Evolutionary conservation across 306 rosid species (phyloP).

Genomic region (Luffa acutangula): DNA sequence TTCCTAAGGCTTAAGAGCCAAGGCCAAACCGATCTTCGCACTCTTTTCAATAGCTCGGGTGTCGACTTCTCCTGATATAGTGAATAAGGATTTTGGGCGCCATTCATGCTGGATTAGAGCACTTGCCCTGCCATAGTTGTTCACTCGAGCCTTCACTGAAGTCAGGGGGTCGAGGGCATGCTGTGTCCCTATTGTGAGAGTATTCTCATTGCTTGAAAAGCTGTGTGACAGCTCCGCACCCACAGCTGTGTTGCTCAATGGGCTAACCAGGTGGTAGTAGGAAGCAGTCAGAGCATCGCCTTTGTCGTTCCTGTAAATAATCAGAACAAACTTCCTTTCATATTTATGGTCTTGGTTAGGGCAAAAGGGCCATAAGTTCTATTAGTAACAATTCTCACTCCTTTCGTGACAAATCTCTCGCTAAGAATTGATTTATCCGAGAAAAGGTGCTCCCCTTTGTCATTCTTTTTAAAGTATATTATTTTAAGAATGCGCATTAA

Average conservation of each 20-base stretch:
- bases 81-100: constrained; percentile 69
- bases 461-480: not conserved
- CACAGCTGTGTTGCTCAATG: constrained; percentile 73
- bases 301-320: constrained; percentile 55
- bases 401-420: not conserved
- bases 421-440: not conserved
- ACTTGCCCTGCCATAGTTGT: constrained; percentile 69
- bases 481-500: not conserved
- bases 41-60: constrained; percentile 72
- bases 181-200: constrained; percentile 68
- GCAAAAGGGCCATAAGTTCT: not conserved
- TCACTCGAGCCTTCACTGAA: constrained; percentile 71
- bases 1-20: constrained; percentile 69
- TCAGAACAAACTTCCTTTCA: not conserved
- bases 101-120: constrained; percentile 86
- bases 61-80: constrained; percentile 82
- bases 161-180: constrained; percentile 86
- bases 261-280: constrained; percentile 71
- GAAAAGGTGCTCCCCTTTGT: not conserved
- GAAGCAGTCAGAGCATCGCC: constrained; percentile 70
- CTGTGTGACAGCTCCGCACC: constrained; percentile 82
- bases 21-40: constrained; percentile 83
- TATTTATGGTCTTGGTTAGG: not conserved
- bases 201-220: constrained; percentile 65
- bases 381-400: not conserved